Evolutionary conservation across 2,329 filamentous ascomycete genomes (phyloP), one percentile per base, ranked within the genome.

Genomic region (Colletotrichum ledebouriae): DNA sequence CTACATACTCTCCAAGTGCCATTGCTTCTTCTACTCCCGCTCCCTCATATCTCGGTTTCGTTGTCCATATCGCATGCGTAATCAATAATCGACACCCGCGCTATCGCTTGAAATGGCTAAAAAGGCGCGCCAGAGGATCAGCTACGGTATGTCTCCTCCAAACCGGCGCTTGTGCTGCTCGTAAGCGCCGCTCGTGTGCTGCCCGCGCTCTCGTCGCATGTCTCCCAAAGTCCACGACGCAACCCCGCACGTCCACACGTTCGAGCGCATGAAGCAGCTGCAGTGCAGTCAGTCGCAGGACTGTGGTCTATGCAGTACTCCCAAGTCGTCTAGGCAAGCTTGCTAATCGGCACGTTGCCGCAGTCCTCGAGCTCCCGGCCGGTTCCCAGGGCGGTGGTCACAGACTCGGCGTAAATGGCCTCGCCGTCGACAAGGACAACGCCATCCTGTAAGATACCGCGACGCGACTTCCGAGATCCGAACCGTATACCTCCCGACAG

Each of bases 381-480:
- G 58, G 58, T 25, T 83, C 85, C 49, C 86, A 86, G 56, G 83
- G 80, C 50, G 94, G 93, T 73, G 95, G 95, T 66, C 96, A 99
- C 84, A 87, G 94, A 74, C 89, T 98, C 64, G 96, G 96, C 72
- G 94, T 99, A 74, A 98, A 98, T 85, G 94, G 95, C 71, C 88
- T 99, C 70, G 94, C 94, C 59, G 90, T 98, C 72, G 96, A 98
- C 81, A 84, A 86, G 70, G 86, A 91, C 73, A 92, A 92, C 79
- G 92, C 91, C 63, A 94, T 97, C 70, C 86, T 99, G 94, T 98
- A 85, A 85, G 92, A 76, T 70, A 58, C 68, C 60, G 62, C 57
- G 3, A 13, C 17, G 25, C 34, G 22, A 42, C 29, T 10, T 63
- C 50, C 47, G 50, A 57, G 55, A 25, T 20, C 52, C 65, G 69